Evolutionary conservation across 2,329 filamentous ascomycete species (phyloP).

Genomic region (Aspergillus amoenus): DNA sequence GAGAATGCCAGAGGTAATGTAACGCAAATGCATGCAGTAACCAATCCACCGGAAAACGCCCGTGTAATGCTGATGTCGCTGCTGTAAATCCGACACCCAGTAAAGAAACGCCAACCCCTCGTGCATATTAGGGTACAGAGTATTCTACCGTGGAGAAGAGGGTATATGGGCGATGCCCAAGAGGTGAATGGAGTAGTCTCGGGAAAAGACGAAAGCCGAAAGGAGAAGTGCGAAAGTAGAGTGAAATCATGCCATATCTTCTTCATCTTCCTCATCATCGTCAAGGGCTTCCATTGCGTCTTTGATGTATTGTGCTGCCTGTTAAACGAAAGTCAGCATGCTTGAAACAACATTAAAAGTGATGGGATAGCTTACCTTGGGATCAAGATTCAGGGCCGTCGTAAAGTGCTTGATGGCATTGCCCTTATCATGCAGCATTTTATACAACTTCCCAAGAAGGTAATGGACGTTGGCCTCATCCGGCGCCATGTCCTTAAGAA

Average conservation of each 20-base stretch:
- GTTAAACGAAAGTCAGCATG: constrained; percentile 14
- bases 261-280: constrained; percentile 62
- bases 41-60: constrained; percentile 27
- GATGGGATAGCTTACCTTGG: constrained; percentile 66
- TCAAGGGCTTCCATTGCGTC: constrained; percentile 93
- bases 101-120: constrained; percentile 21
- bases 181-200: neutral
- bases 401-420: constrained; percentile 92
- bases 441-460: constrained; percentile 70
- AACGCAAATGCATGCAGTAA: constrained; percentile 25
- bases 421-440: constrained; percentile 59
- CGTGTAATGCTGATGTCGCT: constrained; percentile 25
- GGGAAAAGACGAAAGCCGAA: constrained; percentile 1
- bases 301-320: constrained; percentile 94
- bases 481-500: constrained; percentile 87
- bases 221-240: constrained; percentile 21
- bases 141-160: constrained; percentile 3
- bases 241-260: constrained; percentile 45
- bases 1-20: constrained; percentile 28
- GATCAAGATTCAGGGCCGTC: constrained; percentile 90
- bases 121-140: constrained; percentile 12
- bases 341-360: neutral
- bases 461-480: constrained; percentile 97
- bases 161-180: neutral
- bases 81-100: constrained; percentile 17